These are phyloP conservation scores for Chlorella ohadii DNA, from an alignment of 139 green algal species.

Conservation along the genomic window DNA sequence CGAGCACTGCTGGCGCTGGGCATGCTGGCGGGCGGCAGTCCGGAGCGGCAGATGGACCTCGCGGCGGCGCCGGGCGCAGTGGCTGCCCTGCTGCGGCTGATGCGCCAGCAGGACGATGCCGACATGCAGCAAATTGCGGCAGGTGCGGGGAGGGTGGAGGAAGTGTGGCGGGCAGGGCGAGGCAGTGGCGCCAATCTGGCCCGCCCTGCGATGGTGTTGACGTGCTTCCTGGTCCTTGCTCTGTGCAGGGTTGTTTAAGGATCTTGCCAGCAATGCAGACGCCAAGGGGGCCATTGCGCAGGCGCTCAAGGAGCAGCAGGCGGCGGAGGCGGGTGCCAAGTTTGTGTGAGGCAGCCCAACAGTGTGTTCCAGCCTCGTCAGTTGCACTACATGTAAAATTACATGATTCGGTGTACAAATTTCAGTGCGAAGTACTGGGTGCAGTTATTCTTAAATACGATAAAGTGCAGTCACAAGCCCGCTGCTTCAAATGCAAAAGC, in stretches of 20 bases:
- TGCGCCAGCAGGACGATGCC: constrained; percentile 38
- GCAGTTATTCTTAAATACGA: too few species aligned
- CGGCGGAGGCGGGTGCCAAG: neutral
- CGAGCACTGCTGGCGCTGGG: constrained; percentile 43
- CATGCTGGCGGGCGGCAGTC: constrained; percentile 31
- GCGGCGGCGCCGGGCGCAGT: constrained; percentile 6
- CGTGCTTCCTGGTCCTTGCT: too few species aligned
- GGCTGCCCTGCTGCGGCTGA: constrained; percentile 18
- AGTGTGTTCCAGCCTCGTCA: too few species aligned
- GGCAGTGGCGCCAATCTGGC: too few species aligned
- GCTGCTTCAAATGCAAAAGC: too few species aligned
- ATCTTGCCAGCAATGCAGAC: constrained; percentile 11
- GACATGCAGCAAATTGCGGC: constrained; percentile 43
- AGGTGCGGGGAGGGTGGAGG: too few species aligned
- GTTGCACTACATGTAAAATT: too few species aligned
- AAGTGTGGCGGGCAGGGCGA: too few species aligned
- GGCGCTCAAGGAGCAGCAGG: constrained; percentile 34
- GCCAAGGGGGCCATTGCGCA: constrained; percentile 12
- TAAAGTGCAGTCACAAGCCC: too few species aligned
- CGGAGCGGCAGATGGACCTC: constrained; percentile 27
- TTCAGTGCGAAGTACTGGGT: too few species aligned
- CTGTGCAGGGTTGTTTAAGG: constrained; percentile 15
- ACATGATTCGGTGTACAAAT: too few species aligned
- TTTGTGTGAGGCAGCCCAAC: neutral
- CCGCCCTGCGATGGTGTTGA: too few species aligned